phyloP scores from a whole-genome alignment of 1,284 basidiomycete genomes.

The Trichosporon coremiiforme region DNA sequence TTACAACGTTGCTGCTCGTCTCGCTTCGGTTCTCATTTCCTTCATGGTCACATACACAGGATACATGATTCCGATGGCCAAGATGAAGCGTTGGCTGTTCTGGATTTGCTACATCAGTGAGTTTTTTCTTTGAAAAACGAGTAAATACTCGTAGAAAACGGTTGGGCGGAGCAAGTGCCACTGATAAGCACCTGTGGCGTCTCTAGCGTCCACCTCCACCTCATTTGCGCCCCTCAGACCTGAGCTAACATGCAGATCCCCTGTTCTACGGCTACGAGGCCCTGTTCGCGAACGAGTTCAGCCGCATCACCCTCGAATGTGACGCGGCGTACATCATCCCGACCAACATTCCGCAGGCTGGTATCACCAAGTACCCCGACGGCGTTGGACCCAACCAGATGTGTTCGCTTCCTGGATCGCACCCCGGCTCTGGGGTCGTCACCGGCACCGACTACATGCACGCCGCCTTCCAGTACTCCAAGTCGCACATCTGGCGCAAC shows the following conservation, averaged over 20 bases:
- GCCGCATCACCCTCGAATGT: constrained; percentile 67
- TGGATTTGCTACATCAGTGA: constrained; percentile 63
- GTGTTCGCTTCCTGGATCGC: constrained; percentile 52
- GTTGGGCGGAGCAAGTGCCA: not conserved
- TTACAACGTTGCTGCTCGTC: constrained; percentile 60
- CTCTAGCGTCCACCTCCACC: not conserved
- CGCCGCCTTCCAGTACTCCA: constrained; percentile 50
- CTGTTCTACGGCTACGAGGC: constrained; percentile 73
- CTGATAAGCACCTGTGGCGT: not conserved
- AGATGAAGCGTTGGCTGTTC: constrained; percentile 86
- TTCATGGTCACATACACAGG: constrained; percentile 55
- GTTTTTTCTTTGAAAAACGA: not conserved
- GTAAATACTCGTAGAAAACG: not conserved
- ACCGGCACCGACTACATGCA: constrained; percentile 55
- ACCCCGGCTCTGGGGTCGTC: constrained; percentile 46
- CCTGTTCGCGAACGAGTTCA: constrained; percentile 74
- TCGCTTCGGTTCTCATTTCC: constrained; percentile 59
- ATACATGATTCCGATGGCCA: constrained; percentile 60
- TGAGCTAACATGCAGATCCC: constrained; percentile 58
- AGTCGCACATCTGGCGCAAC: constrained; percentile 54
- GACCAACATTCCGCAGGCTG: constrained; percentile 63
- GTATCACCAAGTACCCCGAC: constrained; percentile 65
- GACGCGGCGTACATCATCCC: constrained; percentile 71
- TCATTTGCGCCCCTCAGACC: not conserved
- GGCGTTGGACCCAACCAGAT: constrained; percentile 56